Conservation (phyloP, 192 early-diverging fungal species). For the Backusella liffmaniae region DNA sequence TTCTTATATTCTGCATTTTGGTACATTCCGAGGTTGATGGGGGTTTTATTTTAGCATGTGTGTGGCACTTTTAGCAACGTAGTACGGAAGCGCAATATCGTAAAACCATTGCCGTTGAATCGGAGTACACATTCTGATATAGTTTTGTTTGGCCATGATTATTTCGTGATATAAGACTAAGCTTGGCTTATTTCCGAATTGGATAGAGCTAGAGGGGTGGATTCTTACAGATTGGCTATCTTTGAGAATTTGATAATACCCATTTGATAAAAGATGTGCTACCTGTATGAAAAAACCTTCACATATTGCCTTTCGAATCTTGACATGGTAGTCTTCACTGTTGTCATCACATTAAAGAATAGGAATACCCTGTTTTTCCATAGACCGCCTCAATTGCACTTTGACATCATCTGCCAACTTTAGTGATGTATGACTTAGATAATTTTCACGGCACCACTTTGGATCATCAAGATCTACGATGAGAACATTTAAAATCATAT, state of each 20-base stretch:
- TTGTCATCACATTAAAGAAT: constrained; percentile 22
- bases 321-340: constrained; percentile 79
- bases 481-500: not conserved
- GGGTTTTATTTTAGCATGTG: constrained; percentile 58
- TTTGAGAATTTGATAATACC: constrained; percentile 92
- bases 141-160: constrained; percentile 92
- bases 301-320: constrained; percentile 85
- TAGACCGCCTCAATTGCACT: constrained; percentile 80
- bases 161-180: constrained; percentile 99
- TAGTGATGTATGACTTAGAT: constrained; percentile 82
- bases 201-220: constrained; percentile 72
- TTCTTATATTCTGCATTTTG: not conserved
- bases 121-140: constrained; percentile 90
- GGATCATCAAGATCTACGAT: constrained; percentile 53
- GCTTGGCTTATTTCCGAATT: constrained; percentile 83
- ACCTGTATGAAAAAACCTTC: constrained; percentile 99
- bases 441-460: constrained; percentile 94
- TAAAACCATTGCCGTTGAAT: constrained; percentile 84
- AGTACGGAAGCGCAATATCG: constrained; percentile 86
- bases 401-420: constrained; percentile 93
- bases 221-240: constrained; percentile 94
- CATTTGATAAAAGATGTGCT: constrained; percentile 84
- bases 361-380: constrained; percentile 53
- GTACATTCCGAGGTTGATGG: not conserved
- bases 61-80: constrained; percentile 77